Percentiles rank a stretch among this genome's conserved stretches.
Evolutionary conservation across 805 yeast genomes (phyloP).

Genomic region (Monosporozyma servazzii): DNA sequence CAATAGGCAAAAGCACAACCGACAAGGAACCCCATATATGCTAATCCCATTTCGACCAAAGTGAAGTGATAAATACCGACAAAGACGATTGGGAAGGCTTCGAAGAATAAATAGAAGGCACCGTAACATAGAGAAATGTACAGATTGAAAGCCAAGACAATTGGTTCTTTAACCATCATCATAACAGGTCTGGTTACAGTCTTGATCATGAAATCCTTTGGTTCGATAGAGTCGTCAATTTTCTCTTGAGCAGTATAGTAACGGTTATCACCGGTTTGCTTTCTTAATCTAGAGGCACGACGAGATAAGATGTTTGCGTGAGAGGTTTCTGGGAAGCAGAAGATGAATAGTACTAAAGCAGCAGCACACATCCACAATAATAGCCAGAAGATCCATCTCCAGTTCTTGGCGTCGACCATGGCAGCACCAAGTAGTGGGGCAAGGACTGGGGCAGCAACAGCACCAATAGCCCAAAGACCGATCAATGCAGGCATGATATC

Average conservation of each 20-base stretch:
- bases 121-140: slow-evolving; percentile 47
- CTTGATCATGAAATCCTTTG: slow-evolving; percentile 16
- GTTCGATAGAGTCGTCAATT: slow-evolving; percentile 21
- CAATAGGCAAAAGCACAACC: slow-evolving; percentile 36
- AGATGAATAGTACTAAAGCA: slow-evolving; percentile 29
- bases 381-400: slow-evolving; percentile 51
- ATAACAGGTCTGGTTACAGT: slow-evolving; percentile 41
- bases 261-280: slow-evolving; percentile 38
- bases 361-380: slow-evolving; percentile 26
- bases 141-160: slow-evolving; percentile 41
- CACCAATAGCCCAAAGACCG: slow-evolving; percentile 44
- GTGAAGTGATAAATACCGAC: slow-evolving; percentile 37
- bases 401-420: slow-evolving; percentile 34
- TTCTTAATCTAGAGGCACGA: slow-evolving; percentile 39
- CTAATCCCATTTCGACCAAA: slow-evolving; percentile 36
- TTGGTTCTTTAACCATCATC: slow-evolving; percentile 44
- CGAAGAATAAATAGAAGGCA: slow-evolving; percentile 46
- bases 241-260: slow-evolving; percentile 35
- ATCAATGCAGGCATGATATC: slow-evolving; percentile 27
- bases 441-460: slow-evolving; percentile 43
- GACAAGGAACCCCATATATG: slow-evolving; percentile 38
- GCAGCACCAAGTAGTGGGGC: slow-evolving; percentile 40
- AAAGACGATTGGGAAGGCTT: slow-evolving; percentile 51
- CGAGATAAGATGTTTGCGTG: slow-evolving; percentile 36
- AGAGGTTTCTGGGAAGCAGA: slow-evolving; percentile 42